A percentile compares a stretch with the other conserved stretches of the same genome.
These are phyloP conservation scores for Hymenoscyphus albidus DNA, from an alignment of 2,329 filamentous ascomycete species.

Conservation along the genomic window DNA sequence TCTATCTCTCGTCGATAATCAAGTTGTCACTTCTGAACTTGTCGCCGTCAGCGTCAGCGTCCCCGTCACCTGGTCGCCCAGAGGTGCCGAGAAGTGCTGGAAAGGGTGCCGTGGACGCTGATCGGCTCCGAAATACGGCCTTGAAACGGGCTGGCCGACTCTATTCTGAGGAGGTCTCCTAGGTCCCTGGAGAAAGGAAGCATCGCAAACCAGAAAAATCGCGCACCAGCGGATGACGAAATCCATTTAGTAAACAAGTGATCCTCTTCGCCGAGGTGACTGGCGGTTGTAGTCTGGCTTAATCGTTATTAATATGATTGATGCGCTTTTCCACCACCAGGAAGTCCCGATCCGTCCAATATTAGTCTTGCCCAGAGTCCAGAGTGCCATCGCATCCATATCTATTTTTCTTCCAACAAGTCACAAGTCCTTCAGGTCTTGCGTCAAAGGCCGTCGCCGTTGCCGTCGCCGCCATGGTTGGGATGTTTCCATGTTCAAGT, in stretches of 20 bases:
- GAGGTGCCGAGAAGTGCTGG: neutral
- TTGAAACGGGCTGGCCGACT: neutral
- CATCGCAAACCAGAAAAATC: neutral
- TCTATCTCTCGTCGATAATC: too few relatives aligned
- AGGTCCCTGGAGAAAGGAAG: neutral
- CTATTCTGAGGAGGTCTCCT: neutral
- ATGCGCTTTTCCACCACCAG: neutral
- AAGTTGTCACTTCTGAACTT: too few relatives aligned
- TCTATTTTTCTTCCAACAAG: neutral
- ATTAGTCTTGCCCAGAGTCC: neutral
- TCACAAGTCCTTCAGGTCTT: neutral
- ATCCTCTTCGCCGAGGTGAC: neutral
- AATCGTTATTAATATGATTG: neutral
- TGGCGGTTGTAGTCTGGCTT: neutral
- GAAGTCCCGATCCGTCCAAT: neutral
- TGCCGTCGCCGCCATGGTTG: neutral
- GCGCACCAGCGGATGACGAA: neutral
- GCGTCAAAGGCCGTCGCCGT: neutral
- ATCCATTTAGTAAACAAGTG: neutral
- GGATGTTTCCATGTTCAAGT: neutral
- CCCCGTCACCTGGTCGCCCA: neutral
- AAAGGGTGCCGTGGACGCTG: neutral
- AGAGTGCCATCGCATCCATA: neutral
- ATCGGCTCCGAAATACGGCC: constrained; percentile 1
- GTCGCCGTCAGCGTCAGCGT: too few relatives aligned